Conservation (phyloP, 441 rosid species). For the Gossypium lobatum region DNA sequence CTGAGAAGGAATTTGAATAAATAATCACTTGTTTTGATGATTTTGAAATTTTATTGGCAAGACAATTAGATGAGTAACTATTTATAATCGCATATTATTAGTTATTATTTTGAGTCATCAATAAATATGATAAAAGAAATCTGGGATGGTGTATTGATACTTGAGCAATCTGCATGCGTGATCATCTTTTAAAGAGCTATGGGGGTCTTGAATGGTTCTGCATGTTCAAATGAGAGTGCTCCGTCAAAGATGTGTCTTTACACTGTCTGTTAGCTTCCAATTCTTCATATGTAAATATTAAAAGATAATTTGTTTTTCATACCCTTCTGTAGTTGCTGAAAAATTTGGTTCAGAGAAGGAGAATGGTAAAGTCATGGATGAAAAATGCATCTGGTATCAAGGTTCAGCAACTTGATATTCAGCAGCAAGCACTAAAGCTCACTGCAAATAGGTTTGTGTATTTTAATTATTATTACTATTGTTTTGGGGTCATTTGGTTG, state of each 20-base stretch:
- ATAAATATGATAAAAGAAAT: not conserved
- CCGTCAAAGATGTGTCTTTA: not conserved
- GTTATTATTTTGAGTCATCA: slow-evolving; percentile 1
- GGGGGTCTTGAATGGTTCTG: not conserved
- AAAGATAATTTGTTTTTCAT: slow-evolving; percentile 15
- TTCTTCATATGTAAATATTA: not conserved
- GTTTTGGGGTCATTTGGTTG: slow-evolving; percentile 1
- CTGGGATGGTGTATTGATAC: not conserved
- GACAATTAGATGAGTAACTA: not conserved
- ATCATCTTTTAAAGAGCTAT: not conserved
- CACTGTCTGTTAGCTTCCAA: slow-evolving; percentile 6
- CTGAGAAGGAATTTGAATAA: not conserved
- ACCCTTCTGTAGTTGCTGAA: slow-evolving; percentile 69
- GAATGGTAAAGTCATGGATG: slow-evolving; percentile 78
- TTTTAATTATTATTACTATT: slow-evolving; percentile 10
- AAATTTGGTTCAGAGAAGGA: slow-evolving; percentile 82
- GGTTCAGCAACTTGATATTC: slow-evolving; percentile 83
- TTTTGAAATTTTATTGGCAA: not conserved
- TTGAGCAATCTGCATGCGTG: not conserved
- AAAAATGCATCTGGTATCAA: slow-evolving; percentile 71
- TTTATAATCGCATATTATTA: not conserved
- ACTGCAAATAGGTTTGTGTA: slow-evolving; percentile 81
- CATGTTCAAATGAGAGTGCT: not conserved
- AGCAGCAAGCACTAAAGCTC: slow-evolving; percentile 94
- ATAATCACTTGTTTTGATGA: not conserved